Conservation (phyloP, 352 stramenopile genomes). For the Phytophthora sp. region DNA sequence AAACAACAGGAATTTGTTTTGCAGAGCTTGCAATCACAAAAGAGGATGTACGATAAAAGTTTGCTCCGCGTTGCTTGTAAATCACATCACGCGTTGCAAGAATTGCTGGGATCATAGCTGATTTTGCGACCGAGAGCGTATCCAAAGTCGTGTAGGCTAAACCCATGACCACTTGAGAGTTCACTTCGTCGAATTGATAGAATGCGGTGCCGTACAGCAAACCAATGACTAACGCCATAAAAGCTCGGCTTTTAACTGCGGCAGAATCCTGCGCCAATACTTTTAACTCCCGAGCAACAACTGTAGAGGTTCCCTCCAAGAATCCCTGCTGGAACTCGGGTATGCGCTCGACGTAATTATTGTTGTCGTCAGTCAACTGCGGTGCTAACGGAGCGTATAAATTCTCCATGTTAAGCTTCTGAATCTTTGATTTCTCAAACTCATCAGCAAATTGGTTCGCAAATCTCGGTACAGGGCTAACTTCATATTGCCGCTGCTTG, state of each 20-base stretch:
- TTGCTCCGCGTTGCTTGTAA: slow-evolving; percentile 84
- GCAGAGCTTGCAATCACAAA: slow-evolving; percentile 66
- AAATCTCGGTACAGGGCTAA: slow-evolving; percentile 1
- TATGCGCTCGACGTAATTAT: slow-evolving; percentile 20
- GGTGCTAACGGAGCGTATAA: slow-evolving; percentile 3
- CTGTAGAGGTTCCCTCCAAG: not conserved
- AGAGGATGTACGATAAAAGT: slow-evolving; percentile 79
- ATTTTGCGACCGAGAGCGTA: slow-evolving; percentile 75
- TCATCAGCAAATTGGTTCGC: slow-evolving; percentile 22
- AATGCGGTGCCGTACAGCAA: slow-evolving; percentile 26
- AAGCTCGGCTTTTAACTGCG: slow-evolving; percentile 25
- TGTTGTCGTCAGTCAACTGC: slow-evolving; percentile 6
- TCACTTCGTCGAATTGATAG: slow-evolving; percentile 25
- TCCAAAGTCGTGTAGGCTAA: slow-evolving; percentile 83
- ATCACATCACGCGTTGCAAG: slow-evolving; percentile 71
- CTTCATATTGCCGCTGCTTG: slow-evolving; percentile 39
- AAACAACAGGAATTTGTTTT: slow-evolving; percentile 42
- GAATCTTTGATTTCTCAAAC: slow-evolving; percentile 29
- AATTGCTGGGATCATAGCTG: slow-evolving; percentile 69
- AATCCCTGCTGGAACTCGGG: slow-evolving; percentile 37
- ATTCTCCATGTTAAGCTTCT: slow-evolving; percentile 23
- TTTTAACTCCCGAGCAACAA: slow-evolving; percentile 31
- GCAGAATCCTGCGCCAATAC: slow-evolving; percentile 32
- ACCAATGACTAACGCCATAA: slow-evolving; percentile 23
- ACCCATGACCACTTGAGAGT: slow-evolving; percentile 30